A percentile compares a stretch with the other conserved stretches of the same genome.
Evolutionary conservation across 305 asterid species (phyloP).

Genomic region (Andrographis paniculata): DNA sequence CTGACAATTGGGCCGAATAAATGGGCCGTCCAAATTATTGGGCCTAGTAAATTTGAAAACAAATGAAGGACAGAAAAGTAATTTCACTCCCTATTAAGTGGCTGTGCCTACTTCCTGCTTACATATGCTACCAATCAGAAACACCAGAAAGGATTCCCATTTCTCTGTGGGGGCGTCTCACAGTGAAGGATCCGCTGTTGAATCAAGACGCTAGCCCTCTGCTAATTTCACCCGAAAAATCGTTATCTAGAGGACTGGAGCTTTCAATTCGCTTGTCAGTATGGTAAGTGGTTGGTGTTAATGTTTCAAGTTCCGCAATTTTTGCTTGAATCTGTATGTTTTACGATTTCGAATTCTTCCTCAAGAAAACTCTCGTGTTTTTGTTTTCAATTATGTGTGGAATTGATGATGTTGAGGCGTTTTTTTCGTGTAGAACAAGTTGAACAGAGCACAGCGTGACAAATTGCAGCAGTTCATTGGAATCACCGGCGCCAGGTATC

Average conservation of each 20-base stretch:
- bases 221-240: not conserved
- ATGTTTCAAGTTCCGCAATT: not conserved
- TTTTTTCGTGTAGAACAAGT: slow-evolving; percentile 58
- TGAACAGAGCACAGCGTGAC: slow-evolving; percentile 92
- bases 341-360: not conserved
- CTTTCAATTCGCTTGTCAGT: slow-evolving; percentile 18
- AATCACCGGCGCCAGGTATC: slow-evolving; percentile 84
- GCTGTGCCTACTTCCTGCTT: not conserved
- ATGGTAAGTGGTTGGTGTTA: slow-evolving; percentile 22
- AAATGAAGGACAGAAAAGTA: not conserved
- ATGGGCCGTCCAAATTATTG: too few species aligned
- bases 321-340: slow-evolving; percentile 1
- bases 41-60: too few species aligned
- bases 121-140: not conserved
- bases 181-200: slow-evolving; percentile 16
- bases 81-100: too few species aligned
- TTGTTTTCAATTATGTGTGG: slow-evolving; percentile 15
- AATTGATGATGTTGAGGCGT: slow-evolving; percentile 16
- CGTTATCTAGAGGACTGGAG: slow-evolving; percentile 15
- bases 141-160: not conserved
- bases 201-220: not conserved
- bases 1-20: too few species aligned
- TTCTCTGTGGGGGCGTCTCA: slow-evolving; percentile 21
- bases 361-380: too few species aligned
- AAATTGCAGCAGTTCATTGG: slow-evolving; percentile 88